Conservation (phyloP, 176 grass and related monocot genomes). For the Phragmites australis region DNA sequence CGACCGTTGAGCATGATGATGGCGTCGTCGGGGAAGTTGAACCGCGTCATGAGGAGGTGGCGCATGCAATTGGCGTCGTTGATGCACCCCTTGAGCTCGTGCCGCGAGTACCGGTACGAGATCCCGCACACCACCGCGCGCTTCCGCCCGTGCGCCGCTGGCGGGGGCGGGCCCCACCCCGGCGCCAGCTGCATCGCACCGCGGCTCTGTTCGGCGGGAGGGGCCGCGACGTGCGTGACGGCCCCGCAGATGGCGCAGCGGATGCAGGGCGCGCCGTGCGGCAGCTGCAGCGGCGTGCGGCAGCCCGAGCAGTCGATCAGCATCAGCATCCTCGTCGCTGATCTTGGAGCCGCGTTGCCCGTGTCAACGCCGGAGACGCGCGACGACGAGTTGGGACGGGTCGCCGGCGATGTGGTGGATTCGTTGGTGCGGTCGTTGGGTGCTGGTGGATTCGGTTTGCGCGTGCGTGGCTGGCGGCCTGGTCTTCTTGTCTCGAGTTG, state of each 20-base stretch:
- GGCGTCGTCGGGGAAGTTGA: conserved; percentile 84
- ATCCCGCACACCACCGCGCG: conserved; percentile 93
- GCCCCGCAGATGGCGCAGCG: conserved; percentile 81
- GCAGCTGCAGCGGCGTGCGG: conserved; percentile 76
- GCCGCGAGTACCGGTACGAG: conserved; percentile 82
- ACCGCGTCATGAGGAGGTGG: conserved; percentile 80
- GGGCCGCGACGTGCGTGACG: conserved; percentile 66
- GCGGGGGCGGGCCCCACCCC: conserved; percentile 55
- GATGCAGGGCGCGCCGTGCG: conserved; percentile 74
- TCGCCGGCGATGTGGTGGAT: conserved; percentile 23
- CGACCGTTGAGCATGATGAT: conserved; percentile 98
- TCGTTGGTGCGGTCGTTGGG: conserved; percentile 7
- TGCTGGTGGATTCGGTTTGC: neutral
- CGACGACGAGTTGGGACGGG: neutral
- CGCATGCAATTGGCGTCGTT: conserved; percentile 99
- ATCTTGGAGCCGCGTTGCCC: neutral
- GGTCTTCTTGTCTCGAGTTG: neutral
- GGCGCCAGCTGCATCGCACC: conserved; percentile 1
- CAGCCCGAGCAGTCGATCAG: conserved; percentile 92
- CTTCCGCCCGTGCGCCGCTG: conserved; percentile 80
- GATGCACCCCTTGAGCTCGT: conserved; percentile 96
- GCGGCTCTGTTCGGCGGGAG: conserved; percentile 5
- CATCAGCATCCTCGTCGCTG: conserved; percentile 58
- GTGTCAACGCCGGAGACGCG: neutral
- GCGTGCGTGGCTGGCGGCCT: neutral